Evolutionary conservation across 352 stramenopile species (phyloP), one percentile per base, ranked within the genome.

Genomic region (Pythium myriotylum): DNA sequence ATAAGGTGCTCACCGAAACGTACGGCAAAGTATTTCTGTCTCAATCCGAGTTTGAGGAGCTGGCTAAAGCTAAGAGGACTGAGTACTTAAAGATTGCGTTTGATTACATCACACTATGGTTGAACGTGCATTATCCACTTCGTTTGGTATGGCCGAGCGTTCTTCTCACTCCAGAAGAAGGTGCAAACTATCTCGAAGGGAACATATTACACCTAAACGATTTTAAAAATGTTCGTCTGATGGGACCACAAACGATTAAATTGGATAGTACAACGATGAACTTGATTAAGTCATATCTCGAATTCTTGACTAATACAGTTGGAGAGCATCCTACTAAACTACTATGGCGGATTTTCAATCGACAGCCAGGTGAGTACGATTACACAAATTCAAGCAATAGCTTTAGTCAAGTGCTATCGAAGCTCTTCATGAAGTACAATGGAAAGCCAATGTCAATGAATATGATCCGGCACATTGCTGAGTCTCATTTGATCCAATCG

Each of bases 371-470:
- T 48, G 49, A 52, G 27, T 66, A 66, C 24, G 46, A 54, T 54
- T 63, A 63, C 56, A 63, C 55, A 33, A 56, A 24, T 56, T 48
- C 27, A 37, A 66, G 42, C 49, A 60, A 50, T 59, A 50, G 58
- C 37, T 66, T 66, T 20, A 59, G 58, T 66, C 41, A 59, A 20
- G 41, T 66, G 37, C 26, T 66, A 46, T 66, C 58, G 17, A 49
- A 55, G 6, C 40, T 59, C 0, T 66, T 66, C 40, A 22, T 54
- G 19, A 59, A 59, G 41, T 66, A 66, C 49, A 66, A 66, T 49
- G 58, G 58, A 39, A 66, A 66, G 32, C 58, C 58, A 40, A 66
- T 66, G 49, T 59, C 35, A 51, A 66, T 66, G 58, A 66, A 66
- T 45, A 66, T 66, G 49, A 66, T 66, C 17, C 58, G 58, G 19